phyloP scores from a whole-genome alignment of 345 rosid genomes.

The Isatis tinctoria region DNA sequence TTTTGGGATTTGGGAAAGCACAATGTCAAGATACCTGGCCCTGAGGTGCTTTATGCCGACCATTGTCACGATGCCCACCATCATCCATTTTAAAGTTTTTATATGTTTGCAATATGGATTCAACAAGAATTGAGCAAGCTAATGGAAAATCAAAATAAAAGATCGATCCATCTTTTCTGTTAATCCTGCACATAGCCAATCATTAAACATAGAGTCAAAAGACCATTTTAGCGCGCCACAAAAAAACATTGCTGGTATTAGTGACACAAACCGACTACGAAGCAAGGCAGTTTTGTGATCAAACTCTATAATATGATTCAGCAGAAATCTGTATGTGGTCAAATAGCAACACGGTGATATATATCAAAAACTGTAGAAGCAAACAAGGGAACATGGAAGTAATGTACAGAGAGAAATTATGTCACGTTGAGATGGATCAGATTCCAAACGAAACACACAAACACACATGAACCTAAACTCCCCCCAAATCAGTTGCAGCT shows the following conservation, averaged over 20 bases:
- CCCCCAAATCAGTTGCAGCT: background rate
- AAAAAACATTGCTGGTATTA: background rate
- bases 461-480: background rate
- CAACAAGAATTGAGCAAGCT: background rate
- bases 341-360: too few relatives aligned
- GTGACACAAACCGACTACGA: background rate
- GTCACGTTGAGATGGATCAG: background rate
- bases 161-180: slow-evolving; percentile 11
- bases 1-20: background rate
- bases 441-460: background rate
- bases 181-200: slow-evolving; percentile 8
- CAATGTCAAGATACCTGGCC: slow-evolving; percentile 60
- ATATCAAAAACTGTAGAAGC: too few relatives aligned
- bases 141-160: background rate
- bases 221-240: background rate
- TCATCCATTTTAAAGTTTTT: slow-evolving; percentile 60
- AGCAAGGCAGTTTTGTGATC: background rate
- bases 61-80: slow-evolving; percentile 88
- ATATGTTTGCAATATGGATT: background rate
- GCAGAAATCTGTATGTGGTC: background rate
- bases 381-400: background rate
- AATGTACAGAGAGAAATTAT: background rate
- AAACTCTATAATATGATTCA: background rate
- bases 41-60: slow-evolving; percentile 81
- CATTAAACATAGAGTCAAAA: background rate